Base-by-base conservation (phyloP, 2,329 filamentous ascomycete genomes). In the Fusarium albosuccineum region DNA sequence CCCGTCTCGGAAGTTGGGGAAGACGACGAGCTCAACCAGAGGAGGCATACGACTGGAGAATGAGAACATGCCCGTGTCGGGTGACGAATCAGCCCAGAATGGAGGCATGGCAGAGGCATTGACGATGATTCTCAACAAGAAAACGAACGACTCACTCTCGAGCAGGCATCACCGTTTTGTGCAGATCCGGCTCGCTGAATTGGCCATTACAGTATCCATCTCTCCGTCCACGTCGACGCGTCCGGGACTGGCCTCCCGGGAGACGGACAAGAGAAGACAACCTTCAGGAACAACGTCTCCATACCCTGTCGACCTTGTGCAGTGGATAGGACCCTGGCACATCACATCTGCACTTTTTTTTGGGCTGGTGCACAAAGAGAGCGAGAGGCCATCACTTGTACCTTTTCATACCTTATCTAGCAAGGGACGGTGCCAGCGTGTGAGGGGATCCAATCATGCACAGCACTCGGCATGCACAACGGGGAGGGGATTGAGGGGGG, bases 81-180 rank as follows among this genome's bases (percentile, higher is more conserved):
- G 66, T 73, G 71, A 73, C 70, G 64, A 59, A 73, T 73, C 71
- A 73, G 71, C 62, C 71, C 71, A 73, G 71, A 73, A 70, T 62
- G 44, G 53, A 63, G 57, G 40, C 57, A 61, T 59, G 53, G 33
- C 42, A 62, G 66, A 64, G 49, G 30, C 57, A 50, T 53, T 48
- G 51, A 59, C 45, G 53, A 55, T 57, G 22, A 44, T 60, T 65
- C 46, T 63, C 63, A 68, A 64, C 56, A 69, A 60, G 61, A 60
- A 60, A 70, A 72, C 66, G 55, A 49, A 66, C 55, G 62, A 70
- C 52, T 52, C 60, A 45, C 55, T 44, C 29, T 37, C 30, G 51
- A 50, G 14, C 49, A 36, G 44, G 44, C 37, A 58, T 40, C 39
- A 29, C 34, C 56, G 22, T 36, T 37, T 33, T 52, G 33, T 49